Evolutionary conservation across 192 early-diverging fungal genomes (phyloP), one percentile per base, ranked within the genome.

Genomic region (Haplosporangium gracile): DNA sequence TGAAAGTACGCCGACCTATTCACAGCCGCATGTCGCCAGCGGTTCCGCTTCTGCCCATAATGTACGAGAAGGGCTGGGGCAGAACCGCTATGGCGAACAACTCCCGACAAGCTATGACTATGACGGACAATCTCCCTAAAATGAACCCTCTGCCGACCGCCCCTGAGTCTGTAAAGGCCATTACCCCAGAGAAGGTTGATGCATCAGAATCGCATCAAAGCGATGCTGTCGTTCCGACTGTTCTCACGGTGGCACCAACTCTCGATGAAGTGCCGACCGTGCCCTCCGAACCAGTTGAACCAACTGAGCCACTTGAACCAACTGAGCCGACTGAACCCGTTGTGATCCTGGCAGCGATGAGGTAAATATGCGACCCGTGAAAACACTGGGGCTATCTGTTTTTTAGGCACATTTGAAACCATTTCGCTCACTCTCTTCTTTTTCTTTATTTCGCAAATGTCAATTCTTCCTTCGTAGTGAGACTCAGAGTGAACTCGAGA

Each of bases 1-100:
- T 92, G 13, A 92, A 92, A 70, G 82, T 92, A 29, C 83, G 80
- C 39, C 75, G 42, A 29, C 89, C 92, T n/a, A 75, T 90, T 53
- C 39, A 65, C 10, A 36, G 45, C 18, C 82, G 79, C 16, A 26
- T 77, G 26, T 40, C 70, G 24, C 71, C 77, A 6, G 20, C 38
- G 15, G 38, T n/a, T 11, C 75, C 86, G 20, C 74, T 91, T 24
- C 69, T 90, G 26, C 89, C 85, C 32, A 81, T 86, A 43, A 71
- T 90, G 73, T 91, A 91, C 75, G 68, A 80, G 11, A 81, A 55
- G 16, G 83, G 79, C 7, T 83, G 88, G 70, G 71, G 36, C 47
- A 77, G 43, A 32, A 43, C 39, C 20, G 43, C 47, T 43, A 15
- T 29, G 26, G 29, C 11, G 13, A 26, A 29, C 60, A 65, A 32